Base-by-base conservation (phyloP, 1,284 basidiomycete genomes). In the Limonomyces culmigenus region DNA sequence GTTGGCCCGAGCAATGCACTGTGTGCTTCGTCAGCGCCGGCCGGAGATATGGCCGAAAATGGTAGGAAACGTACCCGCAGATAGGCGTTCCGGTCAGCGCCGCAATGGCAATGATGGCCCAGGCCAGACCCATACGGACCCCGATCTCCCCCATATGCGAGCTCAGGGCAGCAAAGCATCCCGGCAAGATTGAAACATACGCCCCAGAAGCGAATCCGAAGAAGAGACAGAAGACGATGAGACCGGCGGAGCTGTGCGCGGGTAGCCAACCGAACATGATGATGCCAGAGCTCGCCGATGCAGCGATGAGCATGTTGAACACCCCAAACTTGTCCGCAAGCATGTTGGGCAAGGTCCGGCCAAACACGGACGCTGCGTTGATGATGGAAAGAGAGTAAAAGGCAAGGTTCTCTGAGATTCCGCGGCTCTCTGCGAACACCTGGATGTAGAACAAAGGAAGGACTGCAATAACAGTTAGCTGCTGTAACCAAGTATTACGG, bases 341-440 rank as follows among this genome's bases (percentile, higher is more conserved):
- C 23, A 27, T 8, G 23, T 27, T 27, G 4, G 38, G 38, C 10
- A 42, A 12, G 10, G 39, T 16, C 13, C 41, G 39, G 2, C 41
- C 41, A 14, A 35, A 37, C 10, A 40, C 18, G 4, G 41, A 33
- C 6, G 33, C 33, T 12, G 39, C 41, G 25, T 42, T 42, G 16
- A 42, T 13, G 19, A 42, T 39, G 12, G 39, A 16, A 12, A 41
- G 23, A 21, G 33, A 34, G 17, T 41, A 41, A 20, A 41, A 41
- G 13, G 39, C 31, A 4, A 41, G 15, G 20, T 34, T 25, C 17
- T 37, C n/a, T 20, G 27, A 15, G 21, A 41, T 20, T 11, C 39
- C 39, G 4, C 39, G 17, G 12, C 16, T 21, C n/a, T 34, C 27
- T 3, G 39, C 36, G 16, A 11, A 32, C 10, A 32, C 30, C 15